Evolutionary conservation across 345 rosid genomes (phyloP).

Genomic region (Isatis tinctoria): DNA sequence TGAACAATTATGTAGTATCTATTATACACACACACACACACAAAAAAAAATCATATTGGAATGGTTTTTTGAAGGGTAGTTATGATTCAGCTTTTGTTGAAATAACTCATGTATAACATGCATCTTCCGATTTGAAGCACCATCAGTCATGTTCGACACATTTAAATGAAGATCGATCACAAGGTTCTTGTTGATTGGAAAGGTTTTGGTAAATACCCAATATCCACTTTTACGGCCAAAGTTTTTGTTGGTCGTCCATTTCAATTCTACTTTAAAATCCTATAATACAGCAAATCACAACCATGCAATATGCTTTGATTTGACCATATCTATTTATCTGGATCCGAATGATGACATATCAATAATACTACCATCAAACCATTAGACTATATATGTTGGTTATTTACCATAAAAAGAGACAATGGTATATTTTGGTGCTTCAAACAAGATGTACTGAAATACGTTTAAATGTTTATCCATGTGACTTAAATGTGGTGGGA

Average conservation of each 20-base stretch:
- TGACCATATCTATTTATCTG: background rate
- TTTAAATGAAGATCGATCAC: background rate
- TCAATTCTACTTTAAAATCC: background rate
- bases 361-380: too few relatives aligned
- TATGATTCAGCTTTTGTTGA: background rate
- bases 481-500: too few relatives aligned
- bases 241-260: background rate
- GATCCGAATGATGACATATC: too few relatives aligned
- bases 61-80: too few relatives aligned
- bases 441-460: too few relatives aligned
- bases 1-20: too few relatives aligned
- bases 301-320: background rate
- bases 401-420: too few relatives aligned
- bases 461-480: too few relatives aligned
- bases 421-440: too few relatives aligned
- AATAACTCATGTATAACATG: background rate
- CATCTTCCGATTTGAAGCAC: background rate
- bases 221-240: background rate
- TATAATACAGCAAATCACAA: background rate
- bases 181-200: background rate
- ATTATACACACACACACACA: too few relatives aligned
- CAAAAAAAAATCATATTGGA: too few relatives aligned
- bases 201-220: background rate
- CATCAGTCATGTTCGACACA: background rate
- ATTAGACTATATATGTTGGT: too few relatives aligned